Evolutionary conservation across 495 filamentous ascomycete species (phyloP).

Genomic region (Aspergillus homomorphus): DNA sequence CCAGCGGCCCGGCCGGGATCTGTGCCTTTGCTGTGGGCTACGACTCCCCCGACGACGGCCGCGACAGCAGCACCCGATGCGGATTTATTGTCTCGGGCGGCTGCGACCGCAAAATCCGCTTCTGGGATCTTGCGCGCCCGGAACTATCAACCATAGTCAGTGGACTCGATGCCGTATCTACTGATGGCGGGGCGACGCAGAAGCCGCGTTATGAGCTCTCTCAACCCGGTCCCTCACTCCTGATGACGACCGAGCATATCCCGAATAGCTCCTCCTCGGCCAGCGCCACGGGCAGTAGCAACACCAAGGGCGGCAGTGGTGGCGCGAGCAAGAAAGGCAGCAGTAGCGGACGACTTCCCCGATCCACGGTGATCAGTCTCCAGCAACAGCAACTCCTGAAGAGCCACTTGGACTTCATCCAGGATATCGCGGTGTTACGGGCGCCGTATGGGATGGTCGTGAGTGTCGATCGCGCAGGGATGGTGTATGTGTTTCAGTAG

Average conservation of each 20-base stretch:
- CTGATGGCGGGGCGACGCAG: constrained; percentile 40
- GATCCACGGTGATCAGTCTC: constrained; percentile 81
- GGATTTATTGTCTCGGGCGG: constrained; percentile 83
- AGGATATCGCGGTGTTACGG: constrained; percentile 85
- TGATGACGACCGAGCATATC: constrained; percentile 68
- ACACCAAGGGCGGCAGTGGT: constrained; percentile 36
- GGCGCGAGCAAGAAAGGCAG: constrained; percentile 32
- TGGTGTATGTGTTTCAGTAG: constrained; percentile 84
- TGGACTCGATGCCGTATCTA: constrained; percentile 64
- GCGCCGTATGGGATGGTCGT: constrained; percentile 89
- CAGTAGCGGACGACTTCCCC: constrained; percentile 52
- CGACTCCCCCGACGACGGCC: constrained; percentile 46
- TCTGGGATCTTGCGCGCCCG: constrained; percentile 79
- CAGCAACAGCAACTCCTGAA: constrained; percentile 84
- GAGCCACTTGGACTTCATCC: constrained; percentile 83
- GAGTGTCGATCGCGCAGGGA: constrained; percentile 85
- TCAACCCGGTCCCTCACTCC: constrained; percentile 65
- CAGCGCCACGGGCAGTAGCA: constrained; percentile 29
- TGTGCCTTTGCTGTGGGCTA: constrained; percentile 50
- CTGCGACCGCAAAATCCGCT: constrained; percentile 84
- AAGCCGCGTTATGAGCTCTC: constrained; percentile 69
- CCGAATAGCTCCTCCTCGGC: constrained; percentile 40
- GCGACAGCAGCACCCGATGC: constrained; percentile 39
- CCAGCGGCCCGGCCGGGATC: constrained; percentile 33
- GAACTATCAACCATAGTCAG: constrained; percentile 75